Evolutionary conservation across 768 basidiomycete species (phyloP).

Genomic region (Phylloporus scabripes): DNA sequence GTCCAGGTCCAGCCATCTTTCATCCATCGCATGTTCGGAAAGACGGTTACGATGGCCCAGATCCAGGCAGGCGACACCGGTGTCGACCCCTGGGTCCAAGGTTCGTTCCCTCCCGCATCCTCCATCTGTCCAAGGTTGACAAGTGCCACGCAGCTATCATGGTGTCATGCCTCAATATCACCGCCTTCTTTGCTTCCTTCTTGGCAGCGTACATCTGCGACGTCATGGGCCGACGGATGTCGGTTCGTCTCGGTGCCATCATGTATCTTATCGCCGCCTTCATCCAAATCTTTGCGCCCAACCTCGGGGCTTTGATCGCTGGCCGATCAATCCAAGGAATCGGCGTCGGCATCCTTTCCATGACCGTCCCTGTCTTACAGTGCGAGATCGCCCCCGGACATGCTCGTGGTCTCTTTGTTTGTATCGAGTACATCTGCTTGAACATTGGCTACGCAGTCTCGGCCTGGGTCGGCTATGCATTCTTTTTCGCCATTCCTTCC

Average conservation of each 20-base stretch:
- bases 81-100: conserved; percentile 42
- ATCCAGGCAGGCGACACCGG: conserved; percentile 40
- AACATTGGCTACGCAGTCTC: conserved; percentile 47
- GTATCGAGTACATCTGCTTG: conserved; percentile 49
- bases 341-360: conserved; percentile 46
- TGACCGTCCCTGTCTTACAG: conserved; percentile 47
- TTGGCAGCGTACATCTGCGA: conserved; percentile 47
- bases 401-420: conserved; percentile 48
- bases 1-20: conserved; percentile 50
- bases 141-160: conserved; percentile 36
- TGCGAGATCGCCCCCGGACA: conserved; percentile 44
- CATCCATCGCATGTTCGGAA: conserved; percentile 44
- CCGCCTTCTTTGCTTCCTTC: conserved; percentile 43
- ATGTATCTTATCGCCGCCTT: conserved; percentile 46
- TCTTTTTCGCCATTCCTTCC: conserved; percentile 41
- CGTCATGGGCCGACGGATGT: conserved; percentile 44
- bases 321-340: conserved; percentile 45
- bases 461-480: conserved; percentile 46
- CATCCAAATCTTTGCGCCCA: conserved; percentile 46
- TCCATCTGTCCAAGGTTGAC: neutral
- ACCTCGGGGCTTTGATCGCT: conserved; percentile 35
- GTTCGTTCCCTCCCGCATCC: conserved; percentile 23
- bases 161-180: conserved; percentile 45
- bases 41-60: conserved; percentile 39
- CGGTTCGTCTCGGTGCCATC: conserved; percentile 45